Base-by-base conservation (phyloP, 129 eudicot species). In the Rutidosis leptorrhynchoides region DNA sequence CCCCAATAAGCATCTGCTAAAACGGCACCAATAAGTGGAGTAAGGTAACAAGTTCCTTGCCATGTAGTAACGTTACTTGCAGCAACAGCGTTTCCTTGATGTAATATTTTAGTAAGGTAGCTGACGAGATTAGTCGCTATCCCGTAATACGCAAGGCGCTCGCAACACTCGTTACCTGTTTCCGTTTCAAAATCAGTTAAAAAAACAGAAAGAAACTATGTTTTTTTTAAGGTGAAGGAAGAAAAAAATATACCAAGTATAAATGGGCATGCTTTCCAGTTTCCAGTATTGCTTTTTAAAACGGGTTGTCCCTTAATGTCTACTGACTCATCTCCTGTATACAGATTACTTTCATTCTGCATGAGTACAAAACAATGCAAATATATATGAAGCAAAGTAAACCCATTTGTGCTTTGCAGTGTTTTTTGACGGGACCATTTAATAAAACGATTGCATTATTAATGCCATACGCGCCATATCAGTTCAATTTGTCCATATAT, bases 1-100 rank as follows among this genome's bases (percentile, higher is more conserved):
- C 96, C 96, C 96, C 89, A 88, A 70, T 73, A 80, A 2, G 93
- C 84, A 78, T 88, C 96, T 1, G 92, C 96, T 59, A 88, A 76
- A 26, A 88, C 74, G 8, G 96, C 93, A 62, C 96, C 93, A 37
- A 88, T 68, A 67, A 88, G 84, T 37, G 96, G 96, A 65, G 89
- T 78, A 15, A 88, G 74, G 58, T 85, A 88, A 46, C 92, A 88
- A 53, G 96, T 83, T 71, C 96, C 96, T 43, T 74, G 83, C 96
- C 96, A 88, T 10, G 87, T 80, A 9, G 86, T 85, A 43, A 88
- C 92, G 73, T 69, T 78, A 52, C 80, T 83, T 5, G 92, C 96
- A 75, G 96, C 96, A 8, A 79, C 46, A 29, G 79, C 92, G 71
- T 88, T 88, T 74, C 87, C 89, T 64, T 85, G 71, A 40, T 88